These are phyloP conservation scores for Ophiostoma ips DNA, from an alignment of 2,329 filamentous ascomycete species.

Conservation along the genomic window DNA sequence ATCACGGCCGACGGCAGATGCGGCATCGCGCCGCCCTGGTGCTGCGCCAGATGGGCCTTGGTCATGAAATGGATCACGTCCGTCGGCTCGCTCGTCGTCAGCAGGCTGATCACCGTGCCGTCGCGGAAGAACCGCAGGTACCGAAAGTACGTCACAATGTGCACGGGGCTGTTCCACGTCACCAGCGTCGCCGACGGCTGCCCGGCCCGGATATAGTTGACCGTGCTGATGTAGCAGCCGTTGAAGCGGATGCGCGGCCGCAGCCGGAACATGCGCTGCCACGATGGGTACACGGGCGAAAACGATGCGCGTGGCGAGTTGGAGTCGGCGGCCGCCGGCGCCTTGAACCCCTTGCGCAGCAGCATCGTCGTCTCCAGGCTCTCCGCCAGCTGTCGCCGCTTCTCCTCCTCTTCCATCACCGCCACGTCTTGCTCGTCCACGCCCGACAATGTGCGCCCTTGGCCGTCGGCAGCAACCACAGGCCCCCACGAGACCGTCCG, in stretches of 20 bases:
- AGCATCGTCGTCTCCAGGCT: slow-evolving; percentile 25
- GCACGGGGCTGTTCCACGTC: slow-evolving; percentile 67
- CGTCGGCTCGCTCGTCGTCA: slow-evolving; percentile 68
- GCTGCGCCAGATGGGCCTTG: slow-evolving; percentile 47
- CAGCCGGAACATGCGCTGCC: slow-evolving; percentile 60
- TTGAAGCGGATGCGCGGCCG: slow-evolving; percentile 86
- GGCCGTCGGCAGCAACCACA: slow-evolving; percentile 17
- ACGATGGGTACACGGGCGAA: slow-evolving; percentile 26
- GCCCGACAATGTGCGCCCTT: neutral
- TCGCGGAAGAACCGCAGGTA: slow-evolving; percentile 93
- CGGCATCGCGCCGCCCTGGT: slow-evolving; percentile 23
- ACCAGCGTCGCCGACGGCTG: slow-evolving; percentile 55
- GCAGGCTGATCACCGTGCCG: slow-evolving; percentile 66
- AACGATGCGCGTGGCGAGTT: neutral
- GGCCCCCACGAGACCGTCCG: slow-evolving; percentile 45
- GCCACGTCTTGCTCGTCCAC: slow-evolving; percentile 4
- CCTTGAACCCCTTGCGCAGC: slow-evolving; percentile 32
- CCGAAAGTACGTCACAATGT: slow-evolving; percentile 95
- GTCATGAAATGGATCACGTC: slow-evolving; percentile 79
- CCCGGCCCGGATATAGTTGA: slow-evolving; percentile 84
- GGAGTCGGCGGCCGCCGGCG: too few species aligned
- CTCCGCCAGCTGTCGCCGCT: slow-evolving; percentile 16
- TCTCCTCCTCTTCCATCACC: slow-evolving; percentile 14
- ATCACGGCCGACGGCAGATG: slow-evolving; percentile 42
- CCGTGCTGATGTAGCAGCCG: slow-evolving; percentile 90